phyloP scores from a whole-genome alignment of 1,284 basidiomycete species.

The Ustilago trichophora region DNA sequence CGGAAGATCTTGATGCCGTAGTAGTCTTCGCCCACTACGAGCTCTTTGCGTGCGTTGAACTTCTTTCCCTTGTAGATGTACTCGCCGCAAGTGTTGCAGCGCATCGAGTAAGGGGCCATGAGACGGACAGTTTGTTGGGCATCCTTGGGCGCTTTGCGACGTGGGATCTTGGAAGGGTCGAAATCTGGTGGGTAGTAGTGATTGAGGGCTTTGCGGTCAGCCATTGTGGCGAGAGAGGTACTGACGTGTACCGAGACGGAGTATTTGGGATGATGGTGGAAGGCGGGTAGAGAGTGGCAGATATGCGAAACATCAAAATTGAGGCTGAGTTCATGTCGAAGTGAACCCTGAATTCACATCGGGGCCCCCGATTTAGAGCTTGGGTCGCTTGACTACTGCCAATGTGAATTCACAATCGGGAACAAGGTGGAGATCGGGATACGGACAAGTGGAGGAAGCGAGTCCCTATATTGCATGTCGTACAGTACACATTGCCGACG shows the following conservation, averaged over 20 bases:
- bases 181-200: constrained; percentile 77
- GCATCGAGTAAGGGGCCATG: constrained; percentile 99
- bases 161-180: constrained; percentile 93
- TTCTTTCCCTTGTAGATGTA: constrained; percentile 96
- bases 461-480: constrained; percentile 1
- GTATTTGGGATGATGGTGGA: constrained; percentile 1
- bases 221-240: constrained; percentile 54
- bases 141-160: constrained; percentile 87
- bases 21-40: constrained; percentile 94
- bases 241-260: constrained; percentile 4
- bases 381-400: too few species aligned
- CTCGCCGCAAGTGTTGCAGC: constrained; percentile 84
- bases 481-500: neutral
- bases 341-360: constrained; percentile 1
- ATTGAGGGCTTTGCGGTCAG: constrained; percentile 68
- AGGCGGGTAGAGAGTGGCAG: neutral
- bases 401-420: too few species aligned
- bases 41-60: constrained; percentile 99
- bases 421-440: neutral
- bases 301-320: neutral
- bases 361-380: neutral
- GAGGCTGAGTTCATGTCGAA: constrained; percentile 2
- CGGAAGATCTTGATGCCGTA: constrained; percentile 91
- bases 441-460: constrained; percentile 13
- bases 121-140: constrained; percentile 95